Conservation (phyloP, 306 rosid genomes). For the Glycyrrhiza uralensis region DNA sequence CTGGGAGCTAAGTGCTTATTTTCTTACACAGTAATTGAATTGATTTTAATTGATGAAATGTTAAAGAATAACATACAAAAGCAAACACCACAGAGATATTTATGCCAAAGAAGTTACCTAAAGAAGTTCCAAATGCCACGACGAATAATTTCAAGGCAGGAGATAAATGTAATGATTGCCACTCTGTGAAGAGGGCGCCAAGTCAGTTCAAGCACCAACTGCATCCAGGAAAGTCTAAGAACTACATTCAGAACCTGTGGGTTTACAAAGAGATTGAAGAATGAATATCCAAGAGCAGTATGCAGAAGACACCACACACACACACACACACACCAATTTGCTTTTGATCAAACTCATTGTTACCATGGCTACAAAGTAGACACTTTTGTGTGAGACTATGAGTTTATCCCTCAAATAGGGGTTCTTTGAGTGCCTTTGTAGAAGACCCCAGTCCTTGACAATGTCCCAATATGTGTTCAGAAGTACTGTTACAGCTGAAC, state of each 20-base stretch:
- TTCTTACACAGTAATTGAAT: too few relatives aligned
- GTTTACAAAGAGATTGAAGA: conserved; percentile 10
- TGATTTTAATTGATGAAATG: too few relatives aligned
- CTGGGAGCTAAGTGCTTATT: too few relatives aligned
- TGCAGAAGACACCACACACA: background rate
- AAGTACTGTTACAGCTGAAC: conserved; percentile 45
- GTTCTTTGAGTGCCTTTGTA: conserved; percentile 55
- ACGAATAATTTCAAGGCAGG: conserved; percentile 62
- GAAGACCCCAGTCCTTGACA: conserved; percentile 59
- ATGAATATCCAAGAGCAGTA: background rate
- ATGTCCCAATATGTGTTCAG: conserved; percentile 59
- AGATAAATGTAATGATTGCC: conserved; percentile 36
- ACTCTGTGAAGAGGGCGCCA: conserved; percentile 43
- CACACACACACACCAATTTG: background rate
- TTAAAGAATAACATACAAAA: background rate
- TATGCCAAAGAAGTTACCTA: conserved; percentile 36
- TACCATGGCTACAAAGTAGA: conserved; percentile 65
- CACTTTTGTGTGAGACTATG: conserved; percentile 43
- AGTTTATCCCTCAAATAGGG: conserved; percentile 59
- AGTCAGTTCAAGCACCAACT: conserved; percentile 49
- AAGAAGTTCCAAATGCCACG: conserved; percentile 84
- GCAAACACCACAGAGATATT: background rate
- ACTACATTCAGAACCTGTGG: conserved; percentile 46
- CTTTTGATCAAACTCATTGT: background rate
- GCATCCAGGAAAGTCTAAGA: conserved; percentile 65